phyloP scores from a whole-genome alignment of 306 rosid species.

The Castanopsis chinensis region DNA sequence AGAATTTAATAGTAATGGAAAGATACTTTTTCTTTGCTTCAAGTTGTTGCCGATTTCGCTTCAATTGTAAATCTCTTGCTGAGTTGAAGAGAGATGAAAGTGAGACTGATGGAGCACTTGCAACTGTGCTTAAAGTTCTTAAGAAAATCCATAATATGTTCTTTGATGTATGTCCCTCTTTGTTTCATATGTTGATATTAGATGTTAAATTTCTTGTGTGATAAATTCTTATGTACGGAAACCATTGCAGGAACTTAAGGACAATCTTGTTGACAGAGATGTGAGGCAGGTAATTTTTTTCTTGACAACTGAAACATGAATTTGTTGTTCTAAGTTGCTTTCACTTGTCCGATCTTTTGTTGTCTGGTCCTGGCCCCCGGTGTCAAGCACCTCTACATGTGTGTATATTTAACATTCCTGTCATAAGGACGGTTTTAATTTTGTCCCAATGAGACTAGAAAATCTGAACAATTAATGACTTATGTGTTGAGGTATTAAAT shows the following conservation, averaged over 20 bases:
- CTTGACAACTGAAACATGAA: background rate
- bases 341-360: background rate
- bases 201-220: slow-evolving; percentile 5
- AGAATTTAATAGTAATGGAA: slow-evolving; percentile 80
- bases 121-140: slow-evolving; percentile 64
- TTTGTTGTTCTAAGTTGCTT: background rate
- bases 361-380: background rate
- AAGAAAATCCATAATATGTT: slow-evolving; percentile 60
- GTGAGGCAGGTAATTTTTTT: slow-evolving; percentile 69
- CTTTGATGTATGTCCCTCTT: slow-evolving; percentile 61
- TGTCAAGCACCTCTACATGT: background rate
- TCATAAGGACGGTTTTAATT: background rate
- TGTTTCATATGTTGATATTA: background rate
- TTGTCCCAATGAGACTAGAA: background rate
- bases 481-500: background rate
- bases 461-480: background rate
- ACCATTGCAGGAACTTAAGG: slow-evolving; percentile 52
- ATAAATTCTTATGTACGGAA: slow-evolving; percentile 31
- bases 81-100: slow-evolving; percentile 71
- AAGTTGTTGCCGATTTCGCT: slow-evolving; percentile 79
- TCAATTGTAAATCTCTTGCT: slow-evolving; percentile 68
- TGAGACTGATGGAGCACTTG: slow-evolving; percentile 77
- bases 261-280: slow-evolving; percentile 54
- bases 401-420: background rate
- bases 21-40: slow-evolving; percentile 89